Evolutionary conservation across 208 protist genomes (phyloP), one percentile per base, ranked within the genome.

Genomic region (Porcisia hertigi): DNA sequence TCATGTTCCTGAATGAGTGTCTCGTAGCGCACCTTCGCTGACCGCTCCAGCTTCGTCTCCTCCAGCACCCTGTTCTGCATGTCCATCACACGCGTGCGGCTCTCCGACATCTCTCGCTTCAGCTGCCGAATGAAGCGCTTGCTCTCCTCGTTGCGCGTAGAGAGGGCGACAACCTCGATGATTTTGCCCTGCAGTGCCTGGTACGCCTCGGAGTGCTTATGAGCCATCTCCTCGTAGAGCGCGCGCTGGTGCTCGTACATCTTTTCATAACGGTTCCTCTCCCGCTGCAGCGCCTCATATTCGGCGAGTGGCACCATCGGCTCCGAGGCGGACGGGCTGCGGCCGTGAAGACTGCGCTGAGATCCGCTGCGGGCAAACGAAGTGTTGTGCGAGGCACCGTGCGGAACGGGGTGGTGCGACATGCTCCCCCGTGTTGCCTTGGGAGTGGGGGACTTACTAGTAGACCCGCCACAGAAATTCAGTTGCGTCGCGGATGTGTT

Each of bases 231-330:
- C 78, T 96, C 89, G 80, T 94, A 96, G 9, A 97, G 82, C 11
- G 78, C 79, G 66, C 89, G 88, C 63, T 97, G 93, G 79, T 97
- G 93, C 67, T 95, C 91, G 71, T 96, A 97, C 93, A 97, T 97
- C 71, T 94, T 94, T 64, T 90, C 82, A 67, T 83, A 94, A 41
- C 90, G 91, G 71, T 93, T 88, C 25, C 93, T 88, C 77, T 97
- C 91, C 45, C 83, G 77, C 78, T 92, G 82, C 75, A 95, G 53
- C 23, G 55, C 65, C 82, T 94, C 88, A 59, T 87, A 91, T 9
- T 92, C 87, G 5, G 55, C 63, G 45, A 89, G 78, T 14, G 88
- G 77, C 39, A 97, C 88, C 77, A 80, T 75, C 55, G 78, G 83
- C 81, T 88, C 83, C 11, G 76, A 52, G 1, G 64, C 75, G 34